Base-by-base conservation (phyloP, 2,329 filamentous ascomycete species). In the Paecilomyces niveus region DNA sequence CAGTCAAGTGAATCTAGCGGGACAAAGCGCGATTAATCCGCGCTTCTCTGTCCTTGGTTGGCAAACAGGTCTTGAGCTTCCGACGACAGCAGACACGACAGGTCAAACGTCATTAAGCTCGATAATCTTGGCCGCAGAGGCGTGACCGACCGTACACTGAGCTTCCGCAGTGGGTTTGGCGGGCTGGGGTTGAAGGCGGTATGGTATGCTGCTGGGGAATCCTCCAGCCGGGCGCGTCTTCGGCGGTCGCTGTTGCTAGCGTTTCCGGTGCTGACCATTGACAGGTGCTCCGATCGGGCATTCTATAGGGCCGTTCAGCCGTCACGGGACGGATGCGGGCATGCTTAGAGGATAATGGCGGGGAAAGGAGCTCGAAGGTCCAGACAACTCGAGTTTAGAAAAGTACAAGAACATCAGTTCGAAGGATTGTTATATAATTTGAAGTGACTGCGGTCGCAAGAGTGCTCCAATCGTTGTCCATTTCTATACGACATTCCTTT, bases 81-180 rank as follows among this genome's bases (percentile, higher is more conserved):
- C 52, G 56, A 55, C 35, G 10, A 26, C 24, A 52, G 24, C 10
- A 39, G 39, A 54, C 22, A 26, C 21, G 18, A 31, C 21, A n/a
- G 32, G n/a, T n/a, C n/a, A 11, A 11, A 18, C 4, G 10, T 31
- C 45, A 21, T 26, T 24, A 31, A 18, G 11, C 31, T 52, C 24
- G 21, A 21, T 53, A 10, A 21, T 55, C 54, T 55, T 55, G n/a
- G 54, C 54, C 26, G 53, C 54, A 60, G 39, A n/a, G 59, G 49
- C 52, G 53, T 55, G n/a, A 33, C 32, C 18, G 21, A 54, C n/a
- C n/a, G n/a, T n/a, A n/a, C n/a, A n/a, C 9, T 18, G 51, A 51
- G 29, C 26, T n/a, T 54, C 55, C 21, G 58, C 51, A 31, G 56
- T 54, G 29, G 26, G 26, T 18, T 56, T 21, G 15, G 18, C 18